Percentiles rank a stretch among this genome's conserved stretches.
These are phyloP conservation scores for Fusarium burgessii DNA, from an alignment of 2,329 filamentous ascomycete species.

Conservation along the genomic window DNA sequence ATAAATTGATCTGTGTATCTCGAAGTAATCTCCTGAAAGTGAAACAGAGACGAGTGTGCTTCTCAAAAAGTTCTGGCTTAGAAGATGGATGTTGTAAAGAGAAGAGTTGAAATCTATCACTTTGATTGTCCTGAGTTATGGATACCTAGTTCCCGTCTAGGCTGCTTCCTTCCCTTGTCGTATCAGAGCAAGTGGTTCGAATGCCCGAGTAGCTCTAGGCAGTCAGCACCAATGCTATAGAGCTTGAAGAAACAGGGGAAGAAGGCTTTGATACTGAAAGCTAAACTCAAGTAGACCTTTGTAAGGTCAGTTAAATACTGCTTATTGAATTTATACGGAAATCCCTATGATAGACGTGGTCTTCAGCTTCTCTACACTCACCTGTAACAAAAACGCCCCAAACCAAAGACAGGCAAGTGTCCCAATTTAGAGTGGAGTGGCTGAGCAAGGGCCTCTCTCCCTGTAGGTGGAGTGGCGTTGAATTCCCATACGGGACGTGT, in stretches of 20 bases:
- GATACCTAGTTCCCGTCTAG: background rate
- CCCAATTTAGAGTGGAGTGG: slow-evolving; percentile 27
- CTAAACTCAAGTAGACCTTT: background rate
- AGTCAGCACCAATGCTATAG: background rate
- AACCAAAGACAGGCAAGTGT: slow-evolving; percentile 26
- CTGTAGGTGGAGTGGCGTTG: slow-evolving; percentile 28
- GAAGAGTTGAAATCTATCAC: background rate
- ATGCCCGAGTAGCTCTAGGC: background rate
- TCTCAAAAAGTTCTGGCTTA: background rate
- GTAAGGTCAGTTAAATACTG: background rate
- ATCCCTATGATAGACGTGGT: background rate
- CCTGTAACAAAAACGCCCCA: slow-evolving; percentile 1
- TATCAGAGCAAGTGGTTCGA: background rate
- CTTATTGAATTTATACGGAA: background rate
- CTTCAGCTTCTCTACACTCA: background rate
- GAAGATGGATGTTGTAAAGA: background rate
- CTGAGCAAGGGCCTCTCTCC: slow-evolving; percentile 26
- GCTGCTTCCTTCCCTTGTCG: background rate
- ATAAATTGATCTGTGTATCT: slow-evolving; percentile 21
- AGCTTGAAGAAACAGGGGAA: background rate
- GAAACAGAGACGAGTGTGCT: background rate
- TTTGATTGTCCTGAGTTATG: background rate
- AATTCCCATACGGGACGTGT: slow-evolving; percentile 38
- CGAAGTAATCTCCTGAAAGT: background rate
- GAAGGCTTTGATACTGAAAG: no score